A percentile compares a stretch with the other conserved stretches of the same genome.
Conservation (phyloP, 139 green algal species). For the Chlamydomonas applanata region DNA sequence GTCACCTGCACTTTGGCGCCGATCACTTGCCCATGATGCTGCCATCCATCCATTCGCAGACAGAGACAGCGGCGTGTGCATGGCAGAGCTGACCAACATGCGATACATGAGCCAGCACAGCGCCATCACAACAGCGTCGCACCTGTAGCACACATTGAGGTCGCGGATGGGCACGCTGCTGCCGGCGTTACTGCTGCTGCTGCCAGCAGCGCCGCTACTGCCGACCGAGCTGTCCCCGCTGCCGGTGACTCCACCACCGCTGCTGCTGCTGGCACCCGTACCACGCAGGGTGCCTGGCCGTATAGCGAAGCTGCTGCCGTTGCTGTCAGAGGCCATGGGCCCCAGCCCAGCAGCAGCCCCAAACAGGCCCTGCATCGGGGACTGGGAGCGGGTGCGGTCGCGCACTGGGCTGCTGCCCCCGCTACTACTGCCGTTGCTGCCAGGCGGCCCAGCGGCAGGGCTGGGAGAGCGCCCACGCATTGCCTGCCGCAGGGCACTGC, state of each 20-base stretch:
- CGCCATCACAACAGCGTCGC: not conserved
- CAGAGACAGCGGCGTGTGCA: no score
- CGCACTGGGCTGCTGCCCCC: not conserved
- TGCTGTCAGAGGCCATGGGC: not conserved
- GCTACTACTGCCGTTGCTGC: conserved; percentile 1
- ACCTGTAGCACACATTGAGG: conserved; percentile 6
- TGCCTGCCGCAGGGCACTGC: no score
- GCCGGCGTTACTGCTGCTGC: no score
- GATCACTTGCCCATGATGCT: not conserved
- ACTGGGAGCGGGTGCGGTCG: not conserved
- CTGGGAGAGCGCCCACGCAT: not conserved
- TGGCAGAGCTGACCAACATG: no score
- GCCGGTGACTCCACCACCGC: no score
- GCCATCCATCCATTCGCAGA: no score
- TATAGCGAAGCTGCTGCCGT: not conserved
- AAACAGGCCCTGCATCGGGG: not conserved
- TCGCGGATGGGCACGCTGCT: not conserved
- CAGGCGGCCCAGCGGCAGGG: not conserved
- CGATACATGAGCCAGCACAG: no score
- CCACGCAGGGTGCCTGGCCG: not conserved
- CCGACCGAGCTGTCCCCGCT: no score
- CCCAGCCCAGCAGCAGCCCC: not conserved
- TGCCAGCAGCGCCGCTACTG: no score
- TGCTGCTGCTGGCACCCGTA: not conserved
- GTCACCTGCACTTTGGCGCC: no score